These are phyloP conservation scores for Chaetoceros muelleri DNA, from an alignment of 108 stramenopile species.

Conservation along the genomic window DNA sequence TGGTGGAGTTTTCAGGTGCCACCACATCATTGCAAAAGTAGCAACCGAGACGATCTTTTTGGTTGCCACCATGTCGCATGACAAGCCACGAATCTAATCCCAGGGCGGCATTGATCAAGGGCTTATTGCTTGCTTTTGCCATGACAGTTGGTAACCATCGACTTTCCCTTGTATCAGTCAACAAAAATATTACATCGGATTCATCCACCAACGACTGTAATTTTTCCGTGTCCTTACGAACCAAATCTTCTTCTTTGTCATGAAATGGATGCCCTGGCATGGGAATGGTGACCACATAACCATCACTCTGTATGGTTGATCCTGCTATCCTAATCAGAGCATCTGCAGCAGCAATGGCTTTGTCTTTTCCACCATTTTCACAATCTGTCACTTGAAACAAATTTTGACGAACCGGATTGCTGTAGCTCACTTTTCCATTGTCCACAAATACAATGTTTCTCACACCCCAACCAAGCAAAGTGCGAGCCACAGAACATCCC, in stretches of 20 bases:
- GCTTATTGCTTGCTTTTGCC: constrained; percentile 78
- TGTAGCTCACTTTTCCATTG: constrained; percentile 88
- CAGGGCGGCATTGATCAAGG: constrained; percentile 90
- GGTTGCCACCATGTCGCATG: constrained; percentile 86
- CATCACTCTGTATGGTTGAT: constrained; percentile 71
- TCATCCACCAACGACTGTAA: constrained; percentile 65
- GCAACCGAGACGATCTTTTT: constrained; percentile 68
- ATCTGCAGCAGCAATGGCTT: constrained; percentile 91
- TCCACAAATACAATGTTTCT: constrained; percentile 91
- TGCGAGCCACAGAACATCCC: constrained; percentile 91
- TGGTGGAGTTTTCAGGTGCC: constrained; percentile 90
- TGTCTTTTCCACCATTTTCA: constrained; percentile 62
- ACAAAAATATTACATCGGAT: constrained; percentile 85
- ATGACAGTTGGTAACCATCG: constrained; percentile 98
- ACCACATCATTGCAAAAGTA: constrained; percentile 99
- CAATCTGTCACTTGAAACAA: constrained; percentile 91
- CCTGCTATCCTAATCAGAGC: constrained; percentile 68
- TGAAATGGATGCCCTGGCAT: constrained; percentile 95
- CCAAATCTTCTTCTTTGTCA: constrained; percentile 25
- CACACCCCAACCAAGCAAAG: constrained; percentile 95
- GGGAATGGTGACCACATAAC: constrained; percentile 82
- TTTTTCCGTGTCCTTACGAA: constrained; percentile 45
- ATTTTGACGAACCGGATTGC: constrained; percentile 95
- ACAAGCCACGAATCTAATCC: constrained; percentile 97
- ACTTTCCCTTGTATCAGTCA: constrained; percentile 97